Evolutionary conservation across 202 grass and related monocot species (phyloP).

Genomic region (Schoenoplectus triqueter): DNA sequence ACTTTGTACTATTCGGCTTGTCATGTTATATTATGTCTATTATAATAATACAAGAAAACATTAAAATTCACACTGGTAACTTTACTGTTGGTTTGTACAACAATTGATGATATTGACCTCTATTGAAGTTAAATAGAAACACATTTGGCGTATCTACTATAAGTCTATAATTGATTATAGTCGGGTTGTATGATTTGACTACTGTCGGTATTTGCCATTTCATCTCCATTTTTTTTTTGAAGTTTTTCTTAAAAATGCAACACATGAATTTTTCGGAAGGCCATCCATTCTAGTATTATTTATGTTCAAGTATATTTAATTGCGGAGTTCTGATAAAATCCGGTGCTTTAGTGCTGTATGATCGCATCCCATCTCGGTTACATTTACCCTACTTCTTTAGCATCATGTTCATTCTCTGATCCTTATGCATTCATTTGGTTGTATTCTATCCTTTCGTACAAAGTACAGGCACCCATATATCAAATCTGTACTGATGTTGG

Average conservation of each 20-base stretch:
- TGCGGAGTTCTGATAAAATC: background rate
- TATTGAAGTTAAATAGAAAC: background rate
- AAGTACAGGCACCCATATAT: conserved; percentile 10
- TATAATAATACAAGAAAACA: background rate
- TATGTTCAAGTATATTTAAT: background rate
- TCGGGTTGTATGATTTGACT: conserved; percentile 19
- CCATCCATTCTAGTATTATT: too few relatives aligned
- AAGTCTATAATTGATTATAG: background rate
- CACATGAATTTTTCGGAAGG: too few relatives aligned
- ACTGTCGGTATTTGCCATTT: background rate
- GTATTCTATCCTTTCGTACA: conserved; percentile 18
- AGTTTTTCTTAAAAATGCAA: too few relatives aligned
- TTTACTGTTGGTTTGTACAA: background rate
- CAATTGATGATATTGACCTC: conserved; percentile 13
- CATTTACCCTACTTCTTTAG: background rate
- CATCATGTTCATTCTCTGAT: background rate
- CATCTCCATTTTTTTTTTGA: too few relatives aligned
- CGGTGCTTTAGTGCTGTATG: background rate
- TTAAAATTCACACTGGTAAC: background rate
- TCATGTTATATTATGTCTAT: background rate
- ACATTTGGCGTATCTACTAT: background rate
- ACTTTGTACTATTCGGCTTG: background rate
- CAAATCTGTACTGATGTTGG: conserved; percentile 14
- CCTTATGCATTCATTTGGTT: background rate
- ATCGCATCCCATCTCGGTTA: background rate